Evolutionary conservation across 2,329 filamentous ascomycete species (phyloP).

Genomic region (Escovopsis sp.): DNA sequence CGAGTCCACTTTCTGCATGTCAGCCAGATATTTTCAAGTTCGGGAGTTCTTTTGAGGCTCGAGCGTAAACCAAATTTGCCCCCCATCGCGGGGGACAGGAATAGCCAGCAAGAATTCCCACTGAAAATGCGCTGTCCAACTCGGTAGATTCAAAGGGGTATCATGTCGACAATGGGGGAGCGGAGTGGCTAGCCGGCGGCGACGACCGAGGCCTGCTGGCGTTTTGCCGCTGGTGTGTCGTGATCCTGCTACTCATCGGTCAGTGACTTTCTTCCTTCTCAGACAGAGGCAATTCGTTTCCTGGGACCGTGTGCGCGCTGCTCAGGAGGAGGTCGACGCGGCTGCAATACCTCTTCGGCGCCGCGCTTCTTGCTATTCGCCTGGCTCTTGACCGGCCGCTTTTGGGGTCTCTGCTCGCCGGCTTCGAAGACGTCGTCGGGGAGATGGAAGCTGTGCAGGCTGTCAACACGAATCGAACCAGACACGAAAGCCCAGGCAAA

Average conservation of each 20-base stretch:
- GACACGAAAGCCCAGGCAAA: neutral
- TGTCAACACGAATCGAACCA: slow-evolving; percentile 5
- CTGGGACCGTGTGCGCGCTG: slow-evolving; percentile 3
- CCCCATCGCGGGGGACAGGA: slow-evolving; percentile 1
- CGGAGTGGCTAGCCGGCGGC: slow-evolving; percentile 19
- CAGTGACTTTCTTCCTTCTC: slow-evolving; percentile 10
- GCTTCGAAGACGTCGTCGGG: slow-evolving; percentile 79
- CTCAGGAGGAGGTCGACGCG: slow-evolving; percentile 7
- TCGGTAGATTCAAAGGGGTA: neutral
- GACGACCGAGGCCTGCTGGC: slow-evolving; percentile 26
- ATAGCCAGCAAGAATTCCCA: slow-evolving; percentile 4
- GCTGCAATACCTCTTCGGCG: slow-evolving; percentile 28
- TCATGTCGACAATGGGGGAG: neutral
- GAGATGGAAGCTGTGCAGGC: slow-evolving; percentile 55
- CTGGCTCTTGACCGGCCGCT: slow-evolving; percentile 31
- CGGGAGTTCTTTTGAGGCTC: slow-evolving; percentile 4
- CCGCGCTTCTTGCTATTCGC: slow-evolving; percentile 31
- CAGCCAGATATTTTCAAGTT: slow-evolving; percentile 7
- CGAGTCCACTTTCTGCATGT: slow-evolving; percentile 9
- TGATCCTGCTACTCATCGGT: slow-evolving; percentile 20
- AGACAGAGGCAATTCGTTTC: neutral
- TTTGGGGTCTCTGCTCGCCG: slow-evolving; percentile 59
- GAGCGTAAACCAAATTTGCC: slow-evolving; percentile 9
- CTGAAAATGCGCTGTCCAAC: slow-evolving; percentile 6
- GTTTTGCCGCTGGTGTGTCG: slow-evolving; percentile 22